Evolutionary conservation across 441 rosid genomes (phyloP).

Genomic region (Adansonia rubrostipa): DNA sequence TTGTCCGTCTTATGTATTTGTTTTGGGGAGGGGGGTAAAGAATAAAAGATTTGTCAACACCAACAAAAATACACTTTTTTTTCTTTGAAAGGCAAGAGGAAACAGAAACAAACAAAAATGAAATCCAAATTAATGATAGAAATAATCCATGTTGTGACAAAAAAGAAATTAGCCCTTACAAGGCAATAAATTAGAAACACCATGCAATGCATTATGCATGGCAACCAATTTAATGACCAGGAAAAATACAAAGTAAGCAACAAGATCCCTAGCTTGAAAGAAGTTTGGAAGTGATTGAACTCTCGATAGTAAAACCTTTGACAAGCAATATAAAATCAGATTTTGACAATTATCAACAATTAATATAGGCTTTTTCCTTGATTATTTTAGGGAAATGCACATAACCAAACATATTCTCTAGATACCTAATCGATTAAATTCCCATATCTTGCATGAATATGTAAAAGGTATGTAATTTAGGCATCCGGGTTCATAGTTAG

Average conservation of each 20-base stretch:
- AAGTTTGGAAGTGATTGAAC: too few species aligned
- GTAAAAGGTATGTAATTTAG: not conserved
- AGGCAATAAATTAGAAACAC: not conserved
- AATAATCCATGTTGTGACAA: not conserved
- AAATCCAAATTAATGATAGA: not conserved
- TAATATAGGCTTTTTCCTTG: too few species aligned
- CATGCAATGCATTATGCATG: too few species aligned
- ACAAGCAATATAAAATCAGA: not conserved
- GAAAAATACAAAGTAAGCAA: not conserved
- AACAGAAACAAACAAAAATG: not conserved
- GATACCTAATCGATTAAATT: too few species aligned
- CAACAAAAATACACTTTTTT: not conserved
- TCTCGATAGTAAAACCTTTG: too few species aligned
- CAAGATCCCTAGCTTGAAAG: not conserved
- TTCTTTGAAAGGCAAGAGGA: not conserved
- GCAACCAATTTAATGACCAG: not conserved
- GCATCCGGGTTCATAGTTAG: not conserved
- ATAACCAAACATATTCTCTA: too few species aligned
- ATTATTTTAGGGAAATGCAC: too few species aligned
- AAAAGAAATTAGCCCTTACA: not conserved
- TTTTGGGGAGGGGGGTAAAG: too few species aligned
- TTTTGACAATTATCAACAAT: not conserved
- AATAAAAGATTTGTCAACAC: not conserved
- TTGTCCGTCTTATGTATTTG: not conserved
- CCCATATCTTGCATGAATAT: too few species aligned